Evolutionary conservation across 2,329 filamentous ascomycete species (phyloP).

Genomic region (Pseudogymnoascus sp.): DNA sequence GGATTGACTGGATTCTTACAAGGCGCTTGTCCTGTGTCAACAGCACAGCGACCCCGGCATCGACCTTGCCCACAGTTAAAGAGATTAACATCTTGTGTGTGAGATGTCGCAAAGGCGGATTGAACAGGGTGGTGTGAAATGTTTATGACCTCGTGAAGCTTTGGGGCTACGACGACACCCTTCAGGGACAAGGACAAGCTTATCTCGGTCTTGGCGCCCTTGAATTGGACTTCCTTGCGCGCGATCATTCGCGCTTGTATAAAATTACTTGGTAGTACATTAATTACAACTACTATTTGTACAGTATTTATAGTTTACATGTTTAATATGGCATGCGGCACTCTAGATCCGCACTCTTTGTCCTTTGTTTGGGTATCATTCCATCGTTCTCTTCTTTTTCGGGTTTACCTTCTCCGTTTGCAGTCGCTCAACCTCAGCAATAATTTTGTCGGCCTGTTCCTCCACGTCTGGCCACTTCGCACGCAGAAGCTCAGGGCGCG

Average conservation of each 20-base stretch:
- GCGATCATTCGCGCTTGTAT: background rate
- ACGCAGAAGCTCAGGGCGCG: background rate
- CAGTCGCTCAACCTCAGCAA: background rate
- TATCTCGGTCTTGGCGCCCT: constrained; percentile 5
- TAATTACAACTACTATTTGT: background rate
- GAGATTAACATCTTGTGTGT: constrained; percentile 75
- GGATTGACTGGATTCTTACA: constrained; percentile 43
- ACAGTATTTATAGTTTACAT: constrained; percentile 1
- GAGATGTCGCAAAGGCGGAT: constrained; percentile 5
- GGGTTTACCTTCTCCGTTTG: background rate
- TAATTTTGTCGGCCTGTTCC: background rate
- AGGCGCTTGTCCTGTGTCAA: constrained; percentile 94
- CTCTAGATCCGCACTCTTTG: constrained; percentile 9
- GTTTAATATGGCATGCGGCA: constrained; percentile 1
- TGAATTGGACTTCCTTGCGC: constrained; percentile 3
- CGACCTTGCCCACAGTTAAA: constrained; percentile 96
- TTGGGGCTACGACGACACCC: background rate
- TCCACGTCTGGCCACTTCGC: background rate
- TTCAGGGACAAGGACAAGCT: constrained; percentile 6
- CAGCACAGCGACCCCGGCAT: constrained; percentile 94
- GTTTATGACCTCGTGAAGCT: background rate
- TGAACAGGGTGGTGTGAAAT: background rate
- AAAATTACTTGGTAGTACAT: background rate
- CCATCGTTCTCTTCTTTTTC: background rate
- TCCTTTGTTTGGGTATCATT: background rate